These are phyloP conservation scores for Posidonia australis DNA, from an alignment of 106 monocot genomes.

Conservation along the genomic window DNA sequence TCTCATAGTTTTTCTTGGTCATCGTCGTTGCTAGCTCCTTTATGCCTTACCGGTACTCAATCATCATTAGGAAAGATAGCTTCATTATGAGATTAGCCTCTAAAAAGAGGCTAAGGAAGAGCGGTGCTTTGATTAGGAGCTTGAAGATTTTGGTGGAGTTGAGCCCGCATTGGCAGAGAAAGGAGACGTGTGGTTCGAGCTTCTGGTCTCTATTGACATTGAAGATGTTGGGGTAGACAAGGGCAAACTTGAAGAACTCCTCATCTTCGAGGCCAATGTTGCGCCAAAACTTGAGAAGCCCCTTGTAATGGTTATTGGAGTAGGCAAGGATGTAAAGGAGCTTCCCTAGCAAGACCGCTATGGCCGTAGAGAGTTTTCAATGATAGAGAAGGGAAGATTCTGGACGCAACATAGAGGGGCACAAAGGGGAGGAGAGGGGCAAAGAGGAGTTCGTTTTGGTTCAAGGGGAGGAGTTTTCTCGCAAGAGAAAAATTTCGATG, in stretches of 20 bases:
- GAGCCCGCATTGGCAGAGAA: conserved; percentile 39
- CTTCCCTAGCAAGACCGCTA: conserved; percentile 30
- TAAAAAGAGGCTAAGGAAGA: conserved; percentile 49
- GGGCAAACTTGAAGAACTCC: conserved; percentile 47
- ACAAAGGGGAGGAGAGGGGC: too few relatives aligned
- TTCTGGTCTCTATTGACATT: conserved; percentile 57
- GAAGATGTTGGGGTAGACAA: conserved; percentile 66
- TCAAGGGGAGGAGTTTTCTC: too few relatives aligned
- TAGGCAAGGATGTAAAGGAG: conserved; percentile 48
- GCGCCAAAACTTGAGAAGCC: conserved; percentile 51
- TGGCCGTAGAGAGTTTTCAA: too few relatives aligned
- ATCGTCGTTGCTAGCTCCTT: conserved; percentile 40
- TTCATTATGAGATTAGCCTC: conserved; percentile 51
- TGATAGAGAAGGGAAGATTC: too few relatives aligned
- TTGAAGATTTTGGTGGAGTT: conserved; percentile 29
- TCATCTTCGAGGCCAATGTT: conserved; percentile 34
- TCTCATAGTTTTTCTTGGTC: conserved; percentile 53
- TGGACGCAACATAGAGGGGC: too few relatives aligned
- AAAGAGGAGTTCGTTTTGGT: too few relatives aligned
- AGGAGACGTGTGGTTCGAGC: conserved; percentile 36
- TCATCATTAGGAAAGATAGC: conserved; percentile 41
- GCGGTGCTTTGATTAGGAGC: conserved; percentile 52
- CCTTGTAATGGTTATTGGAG: conserved; percentile 34
- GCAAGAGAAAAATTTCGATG: too few relatives aligned
- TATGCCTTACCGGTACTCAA: conserved; percentile 44